phyloP scores from a whole-genome alignment of 305 asterid genomes.

The Solanum chacoense region DNA sequence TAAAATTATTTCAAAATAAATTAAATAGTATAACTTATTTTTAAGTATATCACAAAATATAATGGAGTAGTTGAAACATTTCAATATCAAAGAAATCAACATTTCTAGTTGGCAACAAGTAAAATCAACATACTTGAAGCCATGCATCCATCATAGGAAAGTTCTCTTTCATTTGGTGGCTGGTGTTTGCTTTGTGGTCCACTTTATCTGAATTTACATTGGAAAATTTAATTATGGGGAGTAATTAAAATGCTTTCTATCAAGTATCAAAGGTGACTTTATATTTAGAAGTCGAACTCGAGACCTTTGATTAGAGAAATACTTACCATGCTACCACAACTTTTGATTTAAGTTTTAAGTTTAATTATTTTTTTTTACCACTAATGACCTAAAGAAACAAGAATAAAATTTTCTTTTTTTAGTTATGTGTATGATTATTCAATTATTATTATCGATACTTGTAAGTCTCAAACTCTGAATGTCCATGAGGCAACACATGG shows the following conservation, averaged over 20 bases:
- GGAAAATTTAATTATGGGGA: neutral
- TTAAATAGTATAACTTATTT: neutral
- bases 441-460: neutral
- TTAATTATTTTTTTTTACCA: neutral
- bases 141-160: neutral
- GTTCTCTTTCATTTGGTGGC: neutral
- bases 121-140: neutral
- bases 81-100: neutral
- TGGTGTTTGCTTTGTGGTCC: too few relatives aligned
- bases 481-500: neutral
- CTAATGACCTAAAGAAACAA: neutral
- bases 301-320: neutral
- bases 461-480: neutral
- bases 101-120: neutral
- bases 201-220: neutral
- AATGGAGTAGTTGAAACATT: neutral
- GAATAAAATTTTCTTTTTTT: too few relatives aligned
- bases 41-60: neutral
- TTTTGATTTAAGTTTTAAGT: too few relatives aligned
- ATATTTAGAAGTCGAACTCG: too few relatives aligned
- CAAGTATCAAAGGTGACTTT: too few relatives aligned
- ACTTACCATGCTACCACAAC: neutral
- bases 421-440: neutral
- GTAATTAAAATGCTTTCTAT: neutral
- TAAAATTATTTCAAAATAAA: neutral